Base-by-base conservation (phyloP, 805 yeast genomes). In the Candida peoriensis region DNA sequence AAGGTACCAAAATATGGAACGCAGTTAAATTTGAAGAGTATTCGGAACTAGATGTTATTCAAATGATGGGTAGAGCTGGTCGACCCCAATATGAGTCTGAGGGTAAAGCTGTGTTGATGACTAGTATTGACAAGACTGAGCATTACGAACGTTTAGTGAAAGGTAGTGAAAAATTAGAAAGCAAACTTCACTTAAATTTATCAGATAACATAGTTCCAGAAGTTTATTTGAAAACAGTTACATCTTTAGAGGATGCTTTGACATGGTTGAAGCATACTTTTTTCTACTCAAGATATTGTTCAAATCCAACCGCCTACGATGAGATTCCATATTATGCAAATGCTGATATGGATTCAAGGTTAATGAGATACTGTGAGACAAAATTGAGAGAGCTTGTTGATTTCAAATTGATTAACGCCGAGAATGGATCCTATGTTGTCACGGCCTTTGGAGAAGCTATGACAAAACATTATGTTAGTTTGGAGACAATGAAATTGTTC, bases 21-120 rank as follows among this genome's bases (percentile, higher is more conserved):
- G 69, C 67, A 15, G 69, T 70, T 16, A 69, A 62, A 35, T 62
- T 69, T 40, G 58, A 57, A 23, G 82, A 77, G 38, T 76, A 76
- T 48, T 63, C 76, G 2, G 74, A 71, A 30, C 54, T 74, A 17
- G 81, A 76, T 38, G 55, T 76, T 20, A 51, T 73, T 27, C 82
- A 78, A 43, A 78, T 77, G 83, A 67, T 77, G 52, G 82, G 81
- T 4, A 61, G 82, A 45, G 81, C 82, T 4, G 82, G 83, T 4
- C 62, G 81, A 32, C 80, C 81, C 0, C 76, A 71, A 21, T 74
- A 64, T 48, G 80, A 75, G 44, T 62, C 60, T 4, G 66, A 65
- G 23, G 72, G 68, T 4, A 58, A 62, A 30, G 72, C 75, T 3
- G 63, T 74, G 1, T 63, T 75, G 12, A 57, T 74, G 61, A 75